Base-by-base conservation (phyloP, 306 rosid genomes). In the Abrus pulchellus region DNA sequence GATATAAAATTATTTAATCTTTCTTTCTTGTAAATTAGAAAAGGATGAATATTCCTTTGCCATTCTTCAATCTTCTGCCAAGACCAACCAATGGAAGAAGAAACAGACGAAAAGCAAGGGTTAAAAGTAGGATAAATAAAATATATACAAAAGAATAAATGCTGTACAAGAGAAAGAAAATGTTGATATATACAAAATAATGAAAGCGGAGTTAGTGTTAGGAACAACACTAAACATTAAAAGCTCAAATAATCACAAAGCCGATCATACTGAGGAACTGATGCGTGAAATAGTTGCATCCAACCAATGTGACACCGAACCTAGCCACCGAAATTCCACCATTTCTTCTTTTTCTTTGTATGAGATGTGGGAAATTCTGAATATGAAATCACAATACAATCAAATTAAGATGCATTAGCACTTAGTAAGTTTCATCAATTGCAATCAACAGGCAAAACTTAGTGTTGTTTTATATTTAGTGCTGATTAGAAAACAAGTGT, bases 311-410 rank as follows among this genome's bases (percentile, higher is more conserved):
- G 68, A 10, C 20, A 69, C 40, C 33, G 74, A 74, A 74, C 72
- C 84, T 83, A 87, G 41, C 30, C 76, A 40, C 75, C 73, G 9
- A 84, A 78, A 76, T 85, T 85, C 98, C 94, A 95, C 99, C 97
- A 93, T 84, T 59, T 93, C 89, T 88, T 91, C 92, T 93, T 93
- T 79, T 85, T 95, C 96, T 62, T 89, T 38, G 47, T 9, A 43
- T 61, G 40, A 71, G 20, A 13, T 9, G 83, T 68, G 30, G 96
- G 96, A 56, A 89, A 82, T 48, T 88, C 92, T 88, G 85, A 68
- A 84, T 10, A 49, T 7, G 68, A 76, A 76, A 82, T 67, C 5
- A 63, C 67, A 83, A 43, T 12, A 77, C 36, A 63, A 6, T n/a
- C 5, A 78, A 75, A 66, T 9, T 36, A 68, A 79, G 7, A 55